Evolutionary conservation across 352 stramenopile species (phyloP).

Genomic region (Phytophthora pinifolia): DNA sequence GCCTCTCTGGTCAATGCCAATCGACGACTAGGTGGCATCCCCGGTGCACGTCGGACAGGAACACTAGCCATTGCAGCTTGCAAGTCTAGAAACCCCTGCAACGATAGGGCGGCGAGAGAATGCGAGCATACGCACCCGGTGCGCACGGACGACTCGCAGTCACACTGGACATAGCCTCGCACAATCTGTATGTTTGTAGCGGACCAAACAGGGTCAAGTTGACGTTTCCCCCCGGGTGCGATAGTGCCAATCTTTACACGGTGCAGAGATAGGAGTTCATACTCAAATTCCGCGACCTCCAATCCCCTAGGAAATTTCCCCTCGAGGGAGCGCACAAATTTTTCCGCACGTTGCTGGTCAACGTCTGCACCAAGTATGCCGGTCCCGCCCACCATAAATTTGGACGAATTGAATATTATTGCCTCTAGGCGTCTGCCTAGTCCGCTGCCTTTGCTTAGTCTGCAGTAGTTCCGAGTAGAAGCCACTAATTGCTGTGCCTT

Average conservation of each 20-base stretch:
- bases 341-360: neutral
- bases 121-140: neutral
- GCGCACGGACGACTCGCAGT: neutral
- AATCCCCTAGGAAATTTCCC: neutral
- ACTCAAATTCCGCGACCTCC: neutral
- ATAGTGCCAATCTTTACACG: neutral
- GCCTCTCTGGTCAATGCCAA: neutral
- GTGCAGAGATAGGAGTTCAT: neutral
- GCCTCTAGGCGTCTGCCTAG: too few relatives aligned
- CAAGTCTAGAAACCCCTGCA: neutral
- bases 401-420: too few relatives aligned
- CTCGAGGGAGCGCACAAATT: neutral
- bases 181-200: neutral
- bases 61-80: neutral
- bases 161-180: neutral
- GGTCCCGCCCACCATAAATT: too few relatives aligned
- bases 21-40: neutral
- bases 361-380: neutral
- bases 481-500: conserved; percentile 1
- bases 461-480: neutral
- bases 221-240: neutral
- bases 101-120: neutral
- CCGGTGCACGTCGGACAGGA: conserved; percentile 1
- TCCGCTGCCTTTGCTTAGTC: neutral
- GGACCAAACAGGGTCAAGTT: neutral